These are phyloP conservation scores for Fusarium sp. DNA, from an alignment of 2,329 filamentous ascomycete species.

Conservation along the genomic window DNA sequence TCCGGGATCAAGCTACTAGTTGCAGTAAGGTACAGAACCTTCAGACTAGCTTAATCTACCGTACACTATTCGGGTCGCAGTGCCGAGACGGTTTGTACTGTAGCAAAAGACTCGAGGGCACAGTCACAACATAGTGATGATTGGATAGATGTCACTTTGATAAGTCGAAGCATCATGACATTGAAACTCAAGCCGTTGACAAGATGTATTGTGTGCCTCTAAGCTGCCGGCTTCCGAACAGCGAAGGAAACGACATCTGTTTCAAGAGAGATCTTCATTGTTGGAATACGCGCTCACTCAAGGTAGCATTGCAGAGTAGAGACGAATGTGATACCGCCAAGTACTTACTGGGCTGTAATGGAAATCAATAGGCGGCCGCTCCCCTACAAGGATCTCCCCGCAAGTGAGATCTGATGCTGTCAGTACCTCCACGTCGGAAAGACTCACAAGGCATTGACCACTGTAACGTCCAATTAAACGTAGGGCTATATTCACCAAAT, in stretches of 20 bases:
- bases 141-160: neutral
- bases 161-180: slow-evolving; percentile 15
- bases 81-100: slow-evolving; percentile 5
- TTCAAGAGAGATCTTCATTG: slow-evolving; percentile 11
- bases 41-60: neutral
- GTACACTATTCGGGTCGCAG: slow-evolving; percentile 1
- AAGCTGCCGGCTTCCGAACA: slow-evolving; percentile 1
- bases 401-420: slow-evolving; percentile 17
- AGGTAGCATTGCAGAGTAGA: neutral
- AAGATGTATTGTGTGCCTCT: slow-evolving; percentile 1
- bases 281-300: slow-evolving; percentile 13
- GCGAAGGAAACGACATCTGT: neutral
- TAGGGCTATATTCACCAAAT: slow-evolving; percentile 4
- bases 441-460: neutral
- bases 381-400: slow-evolving; percentile 21
- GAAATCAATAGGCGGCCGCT: slow-evolving; percentile 36
- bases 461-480: neutral
- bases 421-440: neutral
- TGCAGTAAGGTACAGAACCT: neutral
- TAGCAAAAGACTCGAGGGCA: neutral
- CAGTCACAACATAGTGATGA: neutral
- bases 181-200: slow-evolving; percentile 20
- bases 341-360: neutral
- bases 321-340: slow-evolving; percentile 4
- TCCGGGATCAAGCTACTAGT: neutral